Conservation (phyloP, 2,329 filamentous ascomycete species). For the Fusarium citri region DNA sequence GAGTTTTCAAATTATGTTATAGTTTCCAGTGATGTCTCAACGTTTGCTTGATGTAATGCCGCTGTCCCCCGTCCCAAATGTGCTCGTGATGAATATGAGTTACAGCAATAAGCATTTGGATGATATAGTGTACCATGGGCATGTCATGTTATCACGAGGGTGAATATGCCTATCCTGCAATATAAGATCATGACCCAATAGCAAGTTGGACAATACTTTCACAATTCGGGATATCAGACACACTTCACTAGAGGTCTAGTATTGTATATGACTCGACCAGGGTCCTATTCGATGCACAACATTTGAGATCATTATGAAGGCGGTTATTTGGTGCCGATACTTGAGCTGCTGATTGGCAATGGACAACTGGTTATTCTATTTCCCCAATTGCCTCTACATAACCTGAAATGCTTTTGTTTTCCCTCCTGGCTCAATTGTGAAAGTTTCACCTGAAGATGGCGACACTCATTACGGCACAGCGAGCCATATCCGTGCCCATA, state of each 20-base stretch:
- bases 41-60: background rate
- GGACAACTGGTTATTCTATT: background rate
- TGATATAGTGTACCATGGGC: background rate
- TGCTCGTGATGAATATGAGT: background rate
- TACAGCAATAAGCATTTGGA: background rate
- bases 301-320: background rate
- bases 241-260: background rate
- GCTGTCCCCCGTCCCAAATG: background rate
- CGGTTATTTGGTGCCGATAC: background rate
- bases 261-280: background rate
- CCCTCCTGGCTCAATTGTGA: background rate
- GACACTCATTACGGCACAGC: background rate
- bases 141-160: background rate
- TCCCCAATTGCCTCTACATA: background rate
- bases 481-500: background rate
- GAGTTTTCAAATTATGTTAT: conserved; percentile 45
- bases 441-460: background rate
- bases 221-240: background rate
- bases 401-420: background rate
- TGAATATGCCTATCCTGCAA: background rate
- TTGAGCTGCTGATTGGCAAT: background rate
- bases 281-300: background rate
- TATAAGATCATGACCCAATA: background rate
- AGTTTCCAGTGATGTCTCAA: background rate
- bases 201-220: background rate